A percentile compares a stretch with the other conserved stretches of the same genome.
Evolutionary conservation across 2,329 filamentous ascomycete species (phyloP).

Genomic region (Xylariaceae sp.): DNA sequence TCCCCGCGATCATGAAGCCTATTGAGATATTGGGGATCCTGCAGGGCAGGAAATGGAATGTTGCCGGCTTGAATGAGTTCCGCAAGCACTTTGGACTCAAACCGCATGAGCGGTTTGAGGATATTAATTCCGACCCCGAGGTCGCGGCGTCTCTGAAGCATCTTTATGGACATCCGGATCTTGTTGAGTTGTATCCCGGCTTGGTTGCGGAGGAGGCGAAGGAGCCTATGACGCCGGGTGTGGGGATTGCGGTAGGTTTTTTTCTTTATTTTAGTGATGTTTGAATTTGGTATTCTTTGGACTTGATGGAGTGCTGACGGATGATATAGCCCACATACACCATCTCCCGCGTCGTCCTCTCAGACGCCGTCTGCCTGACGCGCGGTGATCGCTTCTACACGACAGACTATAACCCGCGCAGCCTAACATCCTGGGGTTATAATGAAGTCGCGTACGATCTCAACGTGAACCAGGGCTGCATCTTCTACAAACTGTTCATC

Average conservation of each 20-base stretch:
- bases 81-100: constrained; percentile 75
- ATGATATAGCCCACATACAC: constrained; percentile 59
- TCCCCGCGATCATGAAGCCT: constrained; percentile 66
- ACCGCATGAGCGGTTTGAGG: constrained; percentile 70
- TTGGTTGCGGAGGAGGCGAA: constrained; percentile 73
- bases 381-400: constrained; percentile 77
- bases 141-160: constrained; percentile 60
- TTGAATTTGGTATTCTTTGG: not conserved
- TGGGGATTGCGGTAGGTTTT: constrained; percentile 56
- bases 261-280: too few relatives aligned
- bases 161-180: constrained; percentile 73
- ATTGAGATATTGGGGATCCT: constrained; percentile 78
- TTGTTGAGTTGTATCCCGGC: constrained; percentile 75
- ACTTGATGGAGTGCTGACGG: constrained; percentile 5
- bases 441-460: constrained; percentile 68
- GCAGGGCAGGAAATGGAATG: constrained; percentile 70
- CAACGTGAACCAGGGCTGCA: constrained; percentile 71
- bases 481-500: constrained; percentile 79
- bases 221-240: constrained; percentile 65
- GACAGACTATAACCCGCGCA: constrained; percentile 65
- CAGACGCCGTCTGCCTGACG: constrained; percentile 73
- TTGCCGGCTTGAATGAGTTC: constrained; percentile 79
- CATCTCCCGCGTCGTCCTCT: constrained; percentile 69
- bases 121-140: constrained; percentile 73
- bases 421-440: constrained; percentile 80